Conservation (phyloP, 164 flowering plant species). For the Vitis amurensis region DNA sequence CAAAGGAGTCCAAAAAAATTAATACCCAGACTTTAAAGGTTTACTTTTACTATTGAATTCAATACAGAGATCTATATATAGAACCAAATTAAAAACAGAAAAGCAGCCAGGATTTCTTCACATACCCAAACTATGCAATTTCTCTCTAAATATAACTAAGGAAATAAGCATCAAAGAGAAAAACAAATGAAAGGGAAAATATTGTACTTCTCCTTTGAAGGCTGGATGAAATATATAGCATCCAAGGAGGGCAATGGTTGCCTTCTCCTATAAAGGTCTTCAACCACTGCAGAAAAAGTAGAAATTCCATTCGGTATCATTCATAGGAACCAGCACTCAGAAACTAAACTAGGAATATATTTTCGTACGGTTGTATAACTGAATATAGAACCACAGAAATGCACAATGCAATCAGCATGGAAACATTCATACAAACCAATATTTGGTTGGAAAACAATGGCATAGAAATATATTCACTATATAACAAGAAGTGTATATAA, state of each 20-base stretch:
- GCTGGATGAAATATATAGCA: constrained; percentile 92
- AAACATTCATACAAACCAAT: neutral
- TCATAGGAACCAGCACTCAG: neutral
- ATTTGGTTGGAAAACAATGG: neutral
- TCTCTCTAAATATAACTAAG: neutral
- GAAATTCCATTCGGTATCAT: neutral
- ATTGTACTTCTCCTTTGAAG: constrained; percentile 85
- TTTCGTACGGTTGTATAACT: too few species aligned
- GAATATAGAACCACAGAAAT: too few species aligned
- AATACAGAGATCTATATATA: neutral
- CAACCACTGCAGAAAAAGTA: constrained; percentile 84
- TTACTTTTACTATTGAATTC: neutral
- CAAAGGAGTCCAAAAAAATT: neutral
- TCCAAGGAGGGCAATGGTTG: constrained; percentile 97
- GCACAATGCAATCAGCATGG: too few species aligned
- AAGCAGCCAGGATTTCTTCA: neutral
- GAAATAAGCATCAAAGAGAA: neutral
- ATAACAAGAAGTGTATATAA: too few species aligned
- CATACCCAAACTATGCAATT: neutral
- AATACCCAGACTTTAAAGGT: neutral
- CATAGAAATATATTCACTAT: too few species aligned
- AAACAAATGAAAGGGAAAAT: neutral
- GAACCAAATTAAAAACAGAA: neutral
- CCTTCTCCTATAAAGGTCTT: constrained; percentile 91
- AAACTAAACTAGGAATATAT: too few species aligned